Evolutionary conservation across 768 basidiomycete species (phyloP).

Genomic region (Lactifluus hygrophoroides): DNA sequence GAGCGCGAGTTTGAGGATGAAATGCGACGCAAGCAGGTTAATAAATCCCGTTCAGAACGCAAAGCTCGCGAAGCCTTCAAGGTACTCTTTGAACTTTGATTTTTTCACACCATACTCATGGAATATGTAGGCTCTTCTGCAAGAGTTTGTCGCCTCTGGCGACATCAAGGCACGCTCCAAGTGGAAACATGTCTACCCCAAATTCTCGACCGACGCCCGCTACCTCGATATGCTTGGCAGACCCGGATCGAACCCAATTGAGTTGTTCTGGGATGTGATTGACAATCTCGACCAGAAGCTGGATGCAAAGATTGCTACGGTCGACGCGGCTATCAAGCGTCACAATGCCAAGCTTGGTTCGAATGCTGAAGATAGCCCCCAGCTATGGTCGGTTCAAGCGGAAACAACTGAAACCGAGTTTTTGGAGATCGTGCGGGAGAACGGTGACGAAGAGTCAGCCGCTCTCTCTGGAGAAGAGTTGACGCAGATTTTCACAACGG

Average conservation of each 20-base stretch:
- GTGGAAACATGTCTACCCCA: conserved; percentile 85
- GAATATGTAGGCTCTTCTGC: conserved; percentile 52
- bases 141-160: conserved; percentile 54
- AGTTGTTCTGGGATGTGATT: conserved; percentile 92
- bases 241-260: conserved; percentile 90
- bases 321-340: conserved; percentile 52
- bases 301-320: conserved; percentile 64
- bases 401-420: conserved; percentile 65
- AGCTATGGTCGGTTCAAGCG: conserved; percentile 37
- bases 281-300: conserved; percentile 82
- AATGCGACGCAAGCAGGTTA: conserved; percentile 67
- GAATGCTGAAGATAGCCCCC: conserved; percentile 22
- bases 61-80: conserved; percentile 90
- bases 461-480: conserved; percentile 46
- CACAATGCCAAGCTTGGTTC: conserved; percentile 32
- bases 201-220: conserved; percentile 67
- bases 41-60: conserved; percentile 75
- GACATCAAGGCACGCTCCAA: conserved; percentile 75
- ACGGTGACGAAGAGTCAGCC: conserved; percentile 44
- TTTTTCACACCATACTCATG: background rate
- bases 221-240: conserved; percentile 86
- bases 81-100: conserved; percentile 33
- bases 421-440: conserved; percentile 42
- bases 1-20: conserved; percentile 91
- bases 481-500: conserved; percentile 51